Evolutionary conservation across 2,329 filamentous ascomycete species (phyloP), one percentile per base, ranked within the genome.

Genomic region (Chrysosporium queenslandicum): DNA sequence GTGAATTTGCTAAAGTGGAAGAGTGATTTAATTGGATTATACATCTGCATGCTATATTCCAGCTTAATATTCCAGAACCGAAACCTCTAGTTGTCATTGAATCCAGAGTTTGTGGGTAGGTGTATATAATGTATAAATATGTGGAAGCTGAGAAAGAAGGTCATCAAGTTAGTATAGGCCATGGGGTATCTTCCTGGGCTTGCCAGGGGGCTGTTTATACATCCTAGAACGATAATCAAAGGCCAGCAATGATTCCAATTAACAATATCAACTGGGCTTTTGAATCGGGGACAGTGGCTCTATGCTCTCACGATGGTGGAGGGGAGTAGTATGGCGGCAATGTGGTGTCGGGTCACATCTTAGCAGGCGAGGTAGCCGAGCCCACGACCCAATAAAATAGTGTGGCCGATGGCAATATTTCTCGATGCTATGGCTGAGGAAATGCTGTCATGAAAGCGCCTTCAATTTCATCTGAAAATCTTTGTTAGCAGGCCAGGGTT

Each of bases 381-480:
- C 7, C 7, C n/a, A 4, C 11, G 4, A 12, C 5, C 25, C 18
- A 8, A 36, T 23, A n/a, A 34, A 34, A 29, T 48, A 25, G 12
- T 6, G 16, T n/a, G 16, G 42, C 29, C 27, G 12, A 18, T 5
- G 27, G 25, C 6, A 18, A 11, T 42, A 21, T 9, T 25, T 9
- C 6, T 14, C 30, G 3, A 14, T 16, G 50, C 34, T 59, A 63
- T 11, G 43, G 53, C 54, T 64, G 65, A 25, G 65, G 60, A 53
- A 71, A 71, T 52, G 69, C 69, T 50, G 68, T 69, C 36, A 68
- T 61, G 58, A 66, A 71, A 61, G 69, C 69, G 52, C 67, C 66
- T 60, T 68, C 65, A 42, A 71, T 70, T 60, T 71, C 68, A 56
- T 71, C 69, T 71, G 54, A 12, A 23, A 16, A 2, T n/a, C 14